A percentile compares a stretch with the other conserved stretches of the same genome.
These are phyloP conservation scores for Suhomyces panamericanus DNA, from an alignment of 1,139 yeast species.

Conservation along the genomic window DNA sequence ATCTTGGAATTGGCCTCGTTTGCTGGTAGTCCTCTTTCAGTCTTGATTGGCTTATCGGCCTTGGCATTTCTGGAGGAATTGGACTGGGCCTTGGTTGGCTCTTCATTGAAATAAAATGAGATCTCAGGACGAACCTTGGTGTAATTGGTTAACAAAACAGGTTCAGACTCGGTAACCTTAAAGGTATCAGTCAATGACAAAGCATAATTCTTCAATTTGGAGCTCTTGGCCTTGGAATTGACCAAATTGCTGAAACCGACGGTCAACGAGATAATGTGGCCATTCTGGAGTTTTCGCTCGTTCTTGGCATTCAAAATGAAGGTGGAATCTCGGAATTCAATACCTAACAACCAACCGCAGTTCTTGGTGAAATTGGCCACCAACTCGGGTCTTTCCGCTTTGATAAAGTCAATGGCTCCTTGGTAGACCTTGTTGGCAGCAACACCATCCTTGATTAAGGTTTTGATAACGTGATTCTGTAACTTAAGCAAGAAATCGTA, in stretches of 20 bases:
- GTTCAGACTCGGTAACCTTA: constrained; percentile 62
- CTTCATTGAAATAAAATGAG: constrained; percentile 84
- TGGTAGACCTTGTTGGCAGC: constrained; percentile 66
- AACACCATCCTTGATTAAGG: constrained; percentile 64
- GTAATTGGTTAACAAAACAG: constrained; percentile 70
- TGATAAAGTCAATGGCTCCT: constrained; percentile 60
- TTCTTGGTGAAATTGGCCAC: constrained; percentile 70
- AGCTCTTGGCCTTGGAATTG: constrained; percentile 46
- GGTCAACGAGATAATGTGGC: constrained; percentile 74
- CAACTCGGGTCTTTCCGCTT: constrained; percentile 61
- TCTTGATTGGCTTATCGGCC: constrained; percentile 34
- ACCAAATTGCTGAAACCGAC: constrained; percentile 72
- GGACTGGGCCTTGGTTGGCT: constrained; percentile 34
- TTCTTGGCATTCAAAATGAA: constrained; percentile 73
- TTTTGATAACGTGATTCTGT: constrained; percentile 58
- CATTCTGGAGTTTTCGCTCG: constrained; percentile 65
- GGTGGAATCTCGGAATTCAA: constrained; percentile 83
- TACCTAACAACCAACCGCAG: constrained; percentile 87
- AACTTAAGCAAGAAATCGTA: constrained; percentile 74
- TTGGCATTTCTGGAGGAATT: constrained; percentile 27
- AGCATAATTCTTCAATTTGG: constrained; percentile 58
- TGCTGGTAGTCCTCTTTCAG: constrained; percentile 33
- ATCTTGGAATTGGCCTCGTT: constrained; percentile 54
- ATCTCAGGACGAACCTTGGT: constrained; percentile 73
- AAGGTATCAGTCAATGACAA: constrained; percentile 82